A percentile compares a stretch with the other conserved stretches of the same genome.
These are phyloP conservation scores for Yamagishiella unicocca DNA, from an alignment of 139 green algal genomes.

Conservation along the genomic window DNA sequence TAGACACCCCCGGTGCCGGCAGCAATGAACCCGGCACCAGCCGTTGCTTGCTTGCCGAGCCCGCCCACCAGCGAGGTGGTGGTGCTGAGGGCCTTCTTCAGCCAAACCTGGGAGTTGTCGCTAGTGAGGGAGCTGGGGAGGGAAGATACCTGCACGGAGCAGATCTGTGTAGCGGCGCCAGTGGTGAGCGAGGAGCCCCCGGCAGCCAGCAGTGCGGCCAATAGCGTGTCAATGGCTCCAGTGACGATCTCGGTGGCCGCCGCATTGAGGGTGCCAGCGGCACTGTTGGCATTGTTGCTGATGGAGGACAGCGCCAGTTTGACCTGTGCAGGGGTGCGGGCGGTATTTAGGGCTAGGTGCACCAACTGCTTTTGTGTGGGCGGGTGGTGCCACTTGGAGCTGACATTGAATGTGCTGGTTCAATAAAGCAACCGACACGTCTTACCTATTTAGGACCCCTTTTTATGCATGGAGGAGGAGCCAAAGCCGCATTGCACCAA, in stretches of 20 bases:
- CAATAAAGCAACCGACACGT: neutral
- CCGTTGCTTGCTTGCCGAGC: neutral
- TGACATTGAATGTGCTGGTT: neutral
- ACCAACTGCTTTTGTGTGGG: neutral
- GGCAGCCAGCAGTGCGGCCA: neutral
- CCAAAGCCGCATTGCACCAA: neutral
- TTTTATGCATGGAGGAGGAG: neutral
- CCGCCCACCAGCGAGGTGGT: neutral
- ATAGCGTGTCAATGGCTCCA: neutral
- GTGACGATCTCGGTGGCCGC: neutral
- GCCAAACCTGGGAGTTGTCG: neutral
- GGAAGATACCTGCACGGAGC: neutral
- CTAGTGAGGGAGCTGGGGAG: neutral
- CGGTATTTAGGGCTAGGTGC: neutral
- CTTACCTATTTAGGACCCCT: neutral
- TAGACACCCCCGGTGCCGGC: neutral
- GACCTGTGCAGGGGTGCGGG: neutral
- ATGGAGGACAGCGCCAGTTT: neutral
- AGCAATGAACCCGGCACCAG: neutral
- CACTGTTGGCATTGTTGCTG: neutral
- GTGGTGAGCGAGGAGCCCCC: neutral
- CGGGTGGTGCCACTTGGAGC: neutral
- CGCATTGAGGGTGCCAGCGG: neutral
- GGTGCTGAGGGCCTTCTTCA: neutral
- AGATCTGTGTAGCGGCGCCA: neutral